Evolutionary conservation across 2,329 filamentous ascomycete genomes (phyloP), one percentile per base, ranked within the genome.

Genomic region (Didymella lethalis): DNA sequence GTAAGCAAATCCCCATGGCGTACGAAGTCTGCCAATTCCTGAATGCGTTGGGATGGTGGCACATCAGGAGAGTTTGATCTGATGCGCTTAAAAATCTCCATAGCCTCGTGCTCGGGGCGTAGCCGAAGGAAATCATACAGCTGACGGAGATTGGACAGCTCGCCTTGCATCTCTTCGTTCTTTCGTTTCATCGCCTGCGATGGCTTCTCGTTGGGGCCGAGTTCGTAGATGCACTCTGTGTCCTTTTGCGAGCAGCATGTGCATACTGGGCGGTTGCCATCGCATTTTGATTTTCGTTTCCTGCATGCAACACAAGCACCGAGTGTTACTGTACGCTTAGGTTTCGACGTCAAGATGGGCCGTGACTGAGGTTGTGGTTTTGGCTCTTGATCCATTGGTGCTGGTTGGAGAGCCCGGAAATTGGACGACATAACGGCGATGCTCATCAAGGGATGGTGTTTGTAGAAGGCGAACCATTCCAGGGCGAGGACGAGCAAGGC

Each of bases 181-280:
- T 74, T 74, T 12, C 72, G 64, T 56, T 75, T 75, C 70, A 74
- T 74, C 14, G 72, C 72, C 63, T 75, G 72, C 1, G 69, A 74
- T 7, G 72, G 72, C 56, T 73, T 74, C 48, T 75, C 72, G 48
- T 75, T 74, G 23, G 72, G 72, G 1, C 72, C 71, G n/a, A 75
- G 60, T 53, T 75, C 72, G 55, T 74, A 75, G 20, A 73, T 41
- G 48, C 72, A 75, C 28, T 67, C 57, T 2, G 72, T 73, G 25
- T 73, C 70, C 51, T 75, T 75, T 36, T 74, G 72, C 16, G 63
- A 44, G 54, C 72, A 75, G 57, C 72, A 75, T 2, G 69, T 69
- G 51, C 72, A 75, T 5, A 69, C 40, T 5, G 72, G 72, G 43
- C 72, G 72, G 28, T 41, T 63, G 41, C 72, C 72, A 64, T 75